Conservation (phyloP, 257 asterid genomes). For the Perilla frutescens region DNA sequence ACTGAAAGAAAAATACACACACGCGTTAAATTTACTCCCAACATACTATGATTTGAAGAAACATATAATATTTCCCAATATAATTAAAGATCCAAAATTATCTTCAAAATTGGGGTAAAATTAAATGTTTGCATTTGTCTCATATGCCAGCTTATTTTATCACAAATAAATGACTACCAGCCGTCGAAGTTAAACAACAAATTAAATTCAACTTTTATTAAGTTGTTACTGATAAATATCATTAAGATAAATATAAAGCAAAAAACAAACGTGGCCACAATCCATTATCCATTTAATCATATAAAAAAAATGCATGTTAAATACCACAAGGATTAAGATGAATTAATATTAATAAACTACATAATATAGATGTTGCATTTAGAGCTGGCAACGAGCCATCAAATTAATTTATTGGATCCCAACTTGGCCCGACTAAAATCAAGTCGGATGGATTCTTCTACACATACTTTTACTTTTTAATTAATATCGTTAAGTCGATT, state of each 20-base stretch:
- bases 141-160: neutral
- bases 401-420: too few relatives aligned
- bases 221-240: neutral
- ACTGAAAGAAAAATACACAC: neutral
- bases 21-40: neutral
- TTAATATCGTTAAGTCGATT: too few relatives aligned
- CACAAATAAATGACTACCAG: neutral
- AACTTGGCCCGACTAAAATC: too few relatives aligned
- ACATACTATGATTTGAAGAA: too few relatives aligned
- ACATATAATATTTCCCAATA: neutral
- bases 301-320: too few relatives aligned
- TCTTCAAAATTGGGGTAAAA: neutral
- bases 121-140: neutral
- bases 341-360: too few relatives aligned
- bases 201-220: neutral
- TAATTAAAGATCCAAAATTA: neutral
- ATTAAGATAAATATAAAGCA: neutral
- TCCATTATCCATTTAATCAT: neutral
- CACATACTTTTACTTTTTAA: too few relatives aligned
- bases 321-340: too few relatives aligned
- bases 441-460: too few relatives aligned
- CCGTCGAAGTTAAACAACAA: neutral
- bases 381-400: too few relatives aligned
- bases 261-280: neutral
- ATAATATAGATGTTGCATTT: too few relatives aligned